These are phyloP conservation scores for Buxus sempervirens DNA, from an alignment of 164 flowering plant species.

Conservation along the genomic window DNA sequence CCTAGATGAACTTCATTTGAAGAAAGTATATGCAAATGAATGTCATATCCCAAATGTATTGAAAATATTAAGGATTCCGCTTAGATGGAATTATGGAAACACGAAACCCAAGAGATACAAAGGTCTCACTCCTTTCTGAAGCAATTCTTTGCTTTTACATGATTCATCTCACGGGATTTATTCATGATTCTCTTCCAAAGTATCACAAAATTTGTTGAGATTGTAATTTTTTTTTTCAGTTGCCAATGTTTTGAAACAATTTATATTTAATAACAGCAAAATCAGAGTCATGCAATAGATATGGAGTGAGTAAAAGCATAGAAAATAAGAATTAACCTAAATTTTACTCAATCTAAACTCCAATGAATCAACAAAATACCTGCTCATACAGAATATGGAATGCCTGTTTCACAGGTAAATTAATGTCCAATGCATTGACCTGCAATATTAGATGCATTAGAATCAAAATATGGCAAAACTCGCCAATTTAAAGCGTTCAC, in stretches of 20 bases:
- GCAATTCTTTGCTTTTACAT: neutral
- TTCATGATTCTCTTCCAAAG: neutral
- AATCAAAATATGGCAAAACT: slow-evolving; percentile 1
- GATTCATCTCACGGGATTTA: neutral
- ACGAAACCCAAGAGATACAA: neutral
- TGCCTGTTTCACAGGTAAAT: slow-evolving; percentile 90
- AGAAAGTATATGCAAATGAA: neutral
- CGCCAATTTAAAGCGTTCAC: slow-evolving; percentile 3
- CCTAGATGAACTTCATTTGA: neutral
- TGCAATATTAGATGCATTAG: slow-evolving; percentile 21
- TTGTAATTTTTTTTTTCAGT: neutral
- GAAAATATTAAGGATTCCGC: neutral
- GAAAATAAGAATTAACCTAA: neutral
- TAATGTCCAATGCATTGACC: slow-evolving; percentile 82
- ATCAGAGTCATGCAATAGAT: neutral
- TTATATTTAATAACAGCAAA: neutral
- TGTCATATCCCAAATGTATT: neutral
- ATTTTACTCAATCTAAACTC: neutral
- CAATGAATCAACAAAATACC: slow-evolving; percentile 36
- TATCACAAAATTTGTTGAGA: neutral
- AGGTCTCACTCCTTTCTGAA: neutral
- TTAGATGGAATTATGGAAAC: neutral
- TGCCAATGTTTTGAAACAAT: neutral
- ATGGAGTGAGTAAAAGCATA: neutral
- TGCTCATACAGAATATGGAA: slow-evolving; percentile 89